phyloP scores from a whole-genome alignment of 129 eudicot species.

The Lactuca sativa region DNA sequence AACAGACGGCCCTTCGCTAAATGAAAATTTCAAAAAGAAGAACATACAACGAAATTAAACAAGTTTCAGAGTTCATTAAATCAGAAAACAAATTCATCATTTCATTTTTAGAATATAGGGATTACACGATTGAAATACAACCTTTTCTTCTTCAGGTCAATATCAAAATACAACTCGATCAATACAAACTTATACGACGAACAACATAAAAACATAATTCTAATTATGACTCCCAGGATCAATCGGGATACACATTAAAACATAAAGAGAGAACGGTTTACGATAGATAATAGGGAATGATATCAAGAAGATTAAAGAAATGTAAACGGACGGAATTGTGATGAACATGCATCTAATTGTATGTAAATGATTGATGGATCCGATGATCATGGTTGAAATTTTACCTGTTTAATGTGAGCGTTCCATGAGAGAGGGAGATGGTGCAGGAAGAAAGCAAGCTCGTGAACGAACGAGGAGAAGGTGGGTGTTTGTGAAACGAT shows the following conservation, averaged over 20 bases:
- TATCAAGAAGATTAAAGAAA: background rate
- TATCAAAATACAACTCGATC: conserved; percentile 14
- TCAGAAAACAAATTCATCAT: background rate
- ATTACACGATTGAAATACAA: conserved; percentile 4
- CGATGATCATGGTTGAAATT: conserved; percentile 9
- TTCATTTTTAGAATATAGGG: background rate
- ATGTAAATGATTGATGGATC: conserved; percentile 10
- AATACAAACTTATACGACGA: conserved; percentile 7
- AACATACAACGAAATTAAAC: conserved; percentile 3
- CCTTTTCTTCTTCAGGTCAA: background rate
- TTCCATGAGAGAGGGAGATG: conserved; percentile 15
- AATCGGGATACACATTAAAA: background rate
- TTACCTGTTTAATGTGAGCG: conserved; percentile 24
- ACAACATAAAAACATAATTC: background rate
- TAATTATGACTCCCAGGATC: background rate
- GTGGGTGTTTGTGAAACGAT: conserved; percentile 12
- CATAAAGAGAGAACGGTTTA: conserved; percentile 4
- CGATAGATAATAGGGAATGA: background rate
- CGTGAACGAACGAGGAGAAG: conserved; percentile 25
- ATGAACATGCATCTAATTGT: conserved; percentile 8
- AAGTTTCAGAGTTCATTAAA: conserved; percentile 8
- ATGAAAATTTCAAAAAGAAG: conserved; percentile 8
- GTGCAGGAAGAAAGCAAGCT: conserved; percentile 20
- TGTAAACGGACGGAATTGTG: background rate
- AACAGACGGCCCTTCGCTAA: conserved; percentile 19